Percentiles rank a stretch among this genome's conserved stretches.
phyloP scores from a whole-genome alignment of 345 rosid genomes.

The Acer campestre region DNA sequence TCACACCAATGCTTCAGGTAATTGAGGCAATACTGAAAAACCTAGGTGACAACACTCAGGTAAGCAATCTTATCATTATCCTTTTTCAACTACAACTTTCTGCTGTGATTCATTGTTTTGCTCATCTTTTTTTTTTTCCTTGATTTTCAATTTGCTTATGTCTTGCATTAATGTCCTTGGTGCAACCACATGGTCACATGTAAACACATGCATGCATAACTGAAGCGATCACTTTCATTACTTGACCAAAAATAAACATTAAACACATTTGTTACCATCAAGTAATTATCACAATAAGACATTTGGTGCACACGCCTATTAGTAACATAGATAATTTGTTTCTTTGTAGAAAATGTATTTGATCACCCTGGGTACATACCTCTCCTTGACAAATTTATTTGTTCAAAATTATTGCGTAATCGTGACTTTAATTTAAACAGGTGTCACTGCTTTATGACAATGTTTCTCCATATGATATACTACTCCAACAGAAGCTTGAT shows the following conservation, averaged over 20 bases:
- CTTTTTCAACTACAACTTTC: background rate
- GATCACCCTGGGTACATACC: background rate
- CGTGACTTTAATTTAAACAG: conserved; percentile 36
- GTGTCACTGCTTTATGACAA: conserved; percentile 83
- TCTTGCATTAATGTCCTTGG: background rate
- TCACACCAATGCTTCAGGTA: conserved; percentile 97
- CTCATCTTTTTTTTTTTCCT: background rate
- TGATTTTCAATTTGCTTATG: background rate
- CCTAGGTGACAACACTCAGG: conserved; percentile 92
- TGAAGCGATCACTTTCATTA: background rate
- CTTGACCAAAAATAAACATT: background rate
- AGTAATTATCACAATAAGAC: background rate
- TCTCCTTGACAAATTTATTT: conserved; percentile 1
- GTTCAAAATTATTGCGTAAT: conserved; percentile 5
- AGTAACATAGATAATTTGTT: conserved; percentile 2
- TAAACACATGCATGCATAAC: background rate
- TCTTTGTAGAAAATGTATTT: background rate
- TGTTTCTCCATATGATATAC: conserved; percentile 91
- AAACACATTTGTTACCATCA: background rate
- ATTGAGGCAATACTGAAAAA: conserved; percentile 88
- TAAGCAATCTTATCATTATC: conserved; percentile 23
- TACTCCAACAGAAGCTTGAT: conserved; percentile 90
- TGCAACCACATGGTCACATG: background rate
- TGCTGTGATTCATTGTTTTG: background rate
- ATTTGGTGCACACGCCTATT: background rate